Evolutionary conservation across 2,329 filamentous ascomycete species (phyloP), one percentile per base, ranked within the genome.

Genomic region (Aspergillus candidus): DNA sequence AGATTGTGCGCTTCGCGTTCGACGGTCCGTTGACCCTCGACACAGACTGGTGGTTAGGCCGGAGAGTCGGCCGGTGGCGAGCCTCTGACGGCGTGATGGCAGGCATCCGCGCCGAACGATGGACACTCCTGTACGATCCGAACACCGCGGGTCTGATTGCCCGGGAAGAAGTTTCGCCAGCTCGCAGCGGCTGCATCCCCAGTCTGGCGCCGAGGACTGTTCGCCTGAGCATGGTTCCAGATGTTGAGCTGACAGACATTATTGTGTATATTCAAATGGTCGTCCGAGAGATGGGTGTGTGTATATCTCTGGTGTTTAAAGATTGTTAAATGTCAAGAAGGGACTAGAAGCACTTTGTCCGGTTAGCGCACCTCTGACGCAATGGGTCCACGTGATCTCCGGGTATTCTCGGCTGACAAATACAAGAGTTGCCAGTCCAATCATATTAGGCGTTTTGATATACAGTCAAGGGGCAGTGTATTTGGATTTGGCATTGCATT

Each of bases 1-100:
- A 98, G 68, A 98, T 94, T 17, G 82, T 89, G 52, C 91, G 83
- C 47, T 66, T 69, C 45, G 68, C 66, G 17, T 60, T 63, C 17
- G 61, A 64, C 15, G 67, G 55, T 3, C 64, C 60, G 38, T 66
- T 70, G 35, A 68, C 63, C 13, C 67, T 60, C 32, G 64, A 57
- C 6, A 56, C 49, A 15, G 61, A 61, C 38, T 71, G 72, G 48
- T 72, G 69, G 35, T 60, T 52, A 18, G 69, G 65, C 31, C 65
- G 66, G 52, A 76, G 50, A 7, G 62, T 69, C 29, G 74, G 74
- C 56, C 74, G 64, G 42, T 61, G 68, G 48, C 66, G 68, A 34
- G 66, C 57, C 52, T 71, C 68, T 34, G 74, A 74, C 29, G 73
- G 63, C 49, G 72, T 71, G 51, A 76, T 65, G 8, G 71, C 68